These are phyloP conservation scores for Fragaria ananassa DNA, from an alignment of 306 rosid species.

Conservation along the genomic window DNA sequence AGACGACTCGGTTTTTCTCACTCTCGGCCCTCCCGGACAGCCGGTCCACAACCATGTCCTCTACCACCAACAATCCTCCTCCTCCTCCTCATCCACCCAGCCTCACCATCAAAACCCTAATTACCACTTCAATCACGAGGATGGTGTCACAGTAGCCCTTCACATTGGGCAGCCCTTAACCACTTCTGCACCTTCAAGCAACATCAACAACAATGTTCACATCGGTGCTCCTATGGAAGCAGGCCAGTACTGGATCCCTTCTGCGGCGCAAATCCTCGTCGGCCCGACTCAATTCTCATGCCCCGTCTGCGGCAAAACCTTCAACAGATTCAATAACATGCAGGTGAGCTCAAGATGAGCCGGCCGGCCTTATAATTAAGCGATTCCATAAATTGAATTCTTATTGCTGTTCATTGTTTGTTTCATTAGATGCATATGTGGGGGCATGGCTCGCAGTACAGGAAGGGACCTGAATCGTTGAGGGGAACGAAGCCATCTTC, in stretches of 20 bases:
- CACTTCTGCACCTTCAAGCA: background rate
- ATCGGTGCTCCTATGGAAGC: constrained; percentile 22
- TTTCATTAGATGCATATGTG: constrained; percentile 89
- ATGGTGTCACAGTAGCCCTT: constrained; percentile 77
- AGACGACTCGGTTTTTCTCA: constrained; percentile 69
- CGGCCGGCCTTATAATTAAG: background rate
- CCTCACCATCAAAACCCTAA: constrained; percentile 34
- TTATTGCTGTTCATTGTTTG: background rate
- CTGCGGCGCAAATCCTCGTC: constrained; percentile 85
- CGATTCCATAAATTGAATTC: background rate
- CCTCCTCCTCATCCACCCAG: constrained; percentile 27
- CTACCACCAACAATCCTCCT: constrained; percentile 2
- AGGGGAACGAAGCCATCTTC: constrained; percentile 77
- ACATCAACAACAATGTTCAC: constrained; percentile 24
- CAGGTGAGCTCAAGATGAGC: constrained; percentile 46
- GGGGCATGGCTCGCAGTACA: constrained; percentile 94
- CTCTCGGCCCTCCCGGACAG: constrained; percentile 76
- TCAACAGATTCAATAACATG: constrained; percentile 97
- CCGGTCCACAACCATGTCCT: constrained; percentile 12
- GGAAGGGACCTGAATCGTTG: constrained; percentile 87
- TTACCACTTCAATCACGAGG: background rate
- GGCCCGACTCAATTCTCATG: constrained; percentile 98
- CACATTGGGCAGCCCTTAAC: constrained; percentile 61
- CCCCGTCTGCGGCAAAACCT: constrained; percentile 84
- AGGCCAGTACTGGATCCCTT: constrained; percentile 86